phyloP scores from a whole-genome alignment of 2,329 filamentous ascomycete species.

The Aphanocladium album region DNA sequence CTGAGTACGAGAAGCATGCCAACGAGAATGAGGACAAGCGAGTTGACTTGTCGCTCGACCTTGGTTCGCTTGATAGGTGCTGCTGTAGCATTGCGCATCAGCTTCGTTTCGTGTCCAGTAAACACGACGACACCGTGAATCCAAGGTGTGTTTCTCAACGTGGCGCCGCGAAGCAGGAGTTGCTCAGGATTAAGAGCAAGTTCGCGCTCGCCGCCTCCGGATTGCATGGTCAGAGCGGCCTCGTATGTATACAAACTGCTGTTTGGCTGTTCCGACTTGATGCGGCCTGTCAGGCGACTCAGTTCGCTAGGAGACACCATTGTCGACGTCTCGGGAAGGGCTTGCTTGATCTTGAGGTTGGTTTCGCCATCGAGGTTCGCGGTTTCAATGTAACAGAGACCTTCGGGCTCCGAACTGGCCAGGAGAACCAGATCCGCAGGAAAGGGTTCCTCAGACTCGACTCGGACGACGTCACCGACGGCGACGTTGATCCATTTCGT shows the following conservation, averaged over 20 bases:
- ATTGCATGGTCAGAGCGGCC: constrained; percentile 85
- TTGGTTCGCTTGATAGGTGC: constrained; percentile 97
- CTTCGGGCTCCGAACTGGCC: constrained; percentile 93
- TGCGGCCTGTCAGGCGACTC: constrained; percentile 75
- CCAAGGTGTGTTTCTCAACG: constrained; percentile 93
- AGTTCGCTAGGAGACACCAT: constrained; percentile 84
- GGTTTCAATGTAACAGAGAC: constrained; percentile 97
- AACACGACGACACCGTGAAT: constrained; percentile 95
- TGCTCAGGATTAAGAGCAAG: constrained; percentile 87
- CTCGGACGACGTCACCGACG: constrained; percentile 87
- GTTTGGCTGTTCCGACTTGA: constrained; percentile 95
- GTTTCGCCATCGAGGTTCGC: constrained; percentile 97
- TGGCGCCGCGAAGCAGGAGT: constrained; percentile 85
- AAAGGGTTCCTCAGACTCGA: constrained; percentile 92
- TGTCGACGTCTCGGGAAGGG: constrained; percentile 82
- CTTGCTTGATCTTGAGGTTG: constrained; percentile 98
- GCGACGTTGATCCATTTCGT: constrained; percentile 91
- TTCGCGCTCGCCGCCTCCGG: constrained; percentile 89
- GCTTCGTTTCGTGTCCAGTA: constrained; percentile 88
- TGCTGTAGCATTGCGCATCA: constrained; percentile 97
- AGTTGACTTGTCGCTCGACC: constrained; percentile 90
- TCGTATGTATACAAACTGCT: constrained; percentile 98
- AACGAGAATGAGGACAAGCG: constrained; percentile 85
- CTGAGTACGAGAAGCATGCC: constrained; percentile 78
- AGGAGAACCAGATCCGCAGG: constrained; percentile 89